Percentiles rank a stretch among this genome's conserved stretches.
phyloP scores from a whole-genome alignment of 441 rosid genomes.

The Erodium texanum region DNA sequence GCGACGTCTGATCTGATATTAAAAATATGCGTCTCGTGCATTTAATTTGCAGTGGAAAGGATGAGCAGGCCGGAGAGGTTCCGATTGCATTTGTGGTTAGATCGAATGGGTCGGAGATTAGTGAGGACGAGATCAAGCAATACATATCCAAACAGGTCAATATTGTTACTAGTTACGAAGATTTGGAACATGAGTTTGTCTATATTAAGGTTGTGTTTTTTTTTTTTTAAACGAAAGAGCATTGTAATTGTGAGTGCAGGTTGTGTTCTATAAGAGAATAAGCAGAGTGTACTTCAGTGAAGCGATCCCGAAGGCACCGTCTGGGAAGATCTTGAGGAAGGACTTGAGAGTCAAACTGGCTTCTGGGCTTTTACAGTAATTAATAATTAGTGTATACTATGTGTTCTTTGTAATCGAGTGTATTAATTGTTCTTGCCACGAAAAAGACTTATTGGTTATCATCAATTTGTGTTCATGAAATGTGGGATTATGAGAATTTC shows the following conservation, averaged over 20 bases:
- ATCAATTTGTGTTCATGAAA: too few relatives aligned
- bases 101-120: constrained; percentile 17
- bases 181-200: too few relatives aligned
- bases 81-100: constrained; percentile 21
- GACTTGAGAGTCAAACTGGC: constrained; percentile 20
- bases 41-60: constrained; percentile 22
- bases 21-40: too few relatives aligned
- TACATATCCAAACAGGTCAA: constrained; percentile 20
- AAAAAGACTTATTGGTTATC: too few relatives aligned
- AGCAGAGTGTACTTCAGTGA: constrained; percentile 16
- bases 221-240: too few relatives aligned
- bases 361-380: background rate
- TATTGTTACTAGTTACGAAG: background rate
- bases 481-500: too few relatives aligned
- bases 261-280: constrained; percentile 21
- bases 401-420: background rate
- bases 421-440: too few relatives aligned
- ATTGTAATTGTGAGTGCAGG: constrained; percentile 16
- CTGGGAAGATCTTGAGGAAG: constrained; percentile 25
- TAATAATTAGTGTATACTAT: background rate
- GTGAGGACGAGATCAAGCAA: constrained; percentile 21
- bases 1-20: too few relatives aligned
- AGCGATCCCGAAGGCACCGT: constrained; percentile 22
- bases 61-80: constrained; percentile 17
- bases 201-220: too few relatives aligned